Evolutionary conservation across 2,329 filamentous ascomycete genomes (phyloP), one percentile per base, ranked within the genome.

Genomic region (Apiospora sp.): DNA sequence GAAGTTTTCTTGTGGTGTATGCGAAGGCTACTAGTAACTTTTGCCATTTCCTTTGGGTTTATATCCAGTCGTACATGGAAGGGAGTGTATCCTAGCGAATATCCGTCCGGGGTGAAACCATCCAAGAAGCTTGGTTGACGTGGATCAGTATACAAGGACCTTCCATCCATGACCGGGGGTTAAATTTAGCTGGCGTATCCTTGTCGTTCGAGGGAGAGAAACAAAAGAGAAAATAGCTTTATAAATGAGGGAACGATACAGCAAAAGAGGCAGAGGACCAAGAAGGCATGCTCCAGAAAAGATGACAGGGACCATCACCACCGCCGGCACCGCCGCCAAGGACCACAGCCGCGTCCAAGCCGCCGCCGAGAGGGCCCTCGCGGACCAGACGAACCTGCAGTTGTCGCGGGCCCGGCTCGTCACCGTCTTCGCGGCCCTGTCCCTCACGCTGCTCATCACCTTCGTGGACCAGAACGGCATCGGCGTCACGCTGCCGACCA

Each of bases 401-500:
- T 82, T 79, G 79, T 83, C 75, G 61, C 79, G 73, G 1, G 80
- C 78, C 49, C 79, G 77, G 34, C 78, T 82, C 46, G 71, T 82
- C 16, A 72, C 81, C 10, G 79, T 80, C 30, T 77, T 81, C 51
- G 72, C 76, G 0, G 77, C 79, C 1, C 73, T 83, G 19, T 78
- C 80, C 0, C 72, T 81, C 8, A 78, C 77, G 7, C 75, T 82
- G 16, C 79, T 83, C 8, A 78, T 82, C 19, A 79, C 79, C 1
- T 82, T 83, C 71, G 76, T 84, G 69, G 81, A 85, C 76, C 78
- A 85, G 73, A 80, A 81, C 30, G 76, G 79, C 24, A 79, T 83
- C 3, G 79, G 79, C 0, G 82, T 81, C 0, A 78, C 81, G 0
- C 75, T 81, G 0, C 82, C 85, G 2, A 83, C 85, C 2, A 84